These are phyloP conservation scores for Leishmania guyanensis DNA, from an alignment of 208 protist species.

Conservation along the genomic window DNA sequence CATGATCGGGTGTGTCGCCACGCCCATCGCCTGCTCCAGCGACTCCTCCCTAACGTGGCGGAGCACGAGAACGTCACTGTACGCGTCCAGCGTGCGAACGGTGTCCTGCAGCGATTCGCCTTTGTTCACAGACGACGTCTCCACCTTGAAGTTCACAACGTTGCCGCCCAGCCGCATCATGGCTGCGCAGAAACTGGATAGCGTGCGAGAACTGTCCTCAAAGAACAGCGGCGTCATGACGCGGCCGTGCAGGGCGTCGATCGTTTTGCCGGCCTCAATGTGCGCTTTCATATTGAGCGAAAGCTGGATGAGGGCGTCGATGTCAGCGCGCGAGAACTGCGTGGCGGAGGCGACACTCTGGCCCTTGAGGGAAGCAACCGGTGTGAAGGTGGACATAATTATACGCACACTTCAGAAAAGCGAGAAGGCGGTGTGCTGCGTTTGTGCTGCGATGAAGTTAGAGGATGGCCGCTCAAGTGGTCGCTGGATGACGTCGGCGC, in stretches of 20 bases:
- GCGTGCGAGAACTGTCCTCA: constrained; percentile 82
- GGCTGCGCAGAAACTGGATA: constrained; percentile 80
- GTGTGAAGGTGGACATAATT: constrained; percentile 34
- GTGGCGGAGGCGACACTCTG: constrained; percentile 64
- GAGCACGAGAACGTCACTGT: constrained; percentile 96
- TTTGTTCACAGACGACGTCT: constrained; percentile 82
- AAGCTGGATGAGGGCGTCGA: constrained; percentile 70
- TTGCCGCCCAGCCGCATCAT: constrained; percentile 84
- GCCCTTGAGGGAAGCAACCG: constrained; percentile 65
- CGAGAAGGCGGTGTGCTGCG: neutral
- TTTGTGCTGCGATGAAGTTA: neutral
- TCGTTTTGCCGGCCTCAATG: constrained; percentile 53
- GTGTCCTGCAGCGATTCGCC: constrained; percentile 88
- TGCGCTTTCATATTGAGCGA: constrained; percentile 46
- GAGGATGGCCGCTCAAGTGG: neutral
- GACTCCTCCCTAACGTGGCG: constrained; percentile 94
- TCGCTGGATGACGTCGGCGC: neutral
- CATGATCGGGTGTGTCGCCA: constrained; percentile 89
- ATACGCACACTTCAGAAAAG: neutral
- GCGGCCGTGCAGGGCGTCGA: constrained; percentile 63
- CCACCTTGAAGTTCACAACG: constrained; percentile 84
- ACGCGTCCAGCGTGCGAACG: constrained; percentile 82
- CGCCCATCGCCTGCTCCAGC: constrained; percentile 65
- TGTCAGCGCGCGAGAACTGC: constrained; percentile 71
- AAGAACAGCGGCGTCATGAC: constrained; percentile 90